Evolutionary conservation across 2,329 filamentous ascomycete genomes (phyloP).

Genomic region (Penicillium griseofulvum): DNA sequence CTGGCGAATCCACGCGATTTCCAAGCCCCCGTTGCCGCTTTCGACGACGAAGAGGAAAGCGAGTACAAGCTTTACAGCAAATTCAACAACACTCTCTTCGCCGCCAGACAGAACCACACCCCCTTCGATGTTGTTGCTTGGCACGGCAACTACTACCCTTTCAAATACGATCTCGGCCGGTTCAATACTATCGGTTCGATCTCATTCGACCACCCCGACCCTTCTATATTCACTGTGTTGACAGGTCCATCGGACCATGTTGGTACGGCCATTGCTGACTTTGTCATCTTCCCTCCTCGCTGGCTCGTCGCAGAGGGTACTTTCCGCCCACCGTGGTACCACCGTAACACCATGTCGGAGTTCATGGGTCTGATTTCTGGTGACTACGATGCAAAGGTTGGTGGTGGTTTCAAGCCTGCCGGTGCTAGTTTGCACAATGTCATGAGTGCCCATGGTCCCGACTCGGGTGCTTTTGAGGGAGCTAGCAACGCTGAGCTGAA

Average conservation of each 20-base stretch:
- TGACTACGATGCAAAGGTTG: constrained; percentile 59
- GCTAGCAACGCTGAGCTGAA: constrained; percentile 54
- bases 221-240: constrained; percentile 70
- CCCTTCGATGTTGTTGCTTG: constrained; percentile 78
- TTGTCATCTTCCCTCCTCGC: constrained; percentile 64
- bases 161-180: constrained; percentile 76
- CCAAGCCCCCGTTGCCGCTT: constrained; percentile 67
- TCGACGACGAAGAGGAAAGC: constrained; percentile 58
- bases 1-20: constrained; percentile 76
- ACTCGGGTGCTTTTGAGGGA: constrained; percentile 55
- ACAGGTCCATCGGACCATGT: constrained; percentile 56
- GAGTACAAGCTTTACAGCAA: constrained; percentile 61
- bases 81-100: constrained; percentile 66
- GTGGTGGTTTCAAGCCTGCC: constrained; percentile 58
- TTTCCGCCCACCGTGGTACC: constrained; percentile 62
- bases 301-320: constrained; percentile 63
- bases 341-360: constrained; percentile 64
- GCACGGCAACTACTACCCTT: constrained; percentile 78
- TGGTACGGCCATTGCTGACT: constrained; percentile 64
- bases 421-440: constrained; percentile 66
- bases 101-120: constrained; percentile 64
- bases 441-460: constrained; percentile 67
- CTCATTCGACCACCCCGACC: constrained; percentile 75
- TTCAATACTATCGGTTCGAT: constrained; percentile 73
- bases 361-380: constrained; percentile 65